These are phyloP conservation scores for Apiotrichum veenhuisii DNA, from an alignment of 1,284 basidiomycete species.

Conservation along the genomic window DNA sequence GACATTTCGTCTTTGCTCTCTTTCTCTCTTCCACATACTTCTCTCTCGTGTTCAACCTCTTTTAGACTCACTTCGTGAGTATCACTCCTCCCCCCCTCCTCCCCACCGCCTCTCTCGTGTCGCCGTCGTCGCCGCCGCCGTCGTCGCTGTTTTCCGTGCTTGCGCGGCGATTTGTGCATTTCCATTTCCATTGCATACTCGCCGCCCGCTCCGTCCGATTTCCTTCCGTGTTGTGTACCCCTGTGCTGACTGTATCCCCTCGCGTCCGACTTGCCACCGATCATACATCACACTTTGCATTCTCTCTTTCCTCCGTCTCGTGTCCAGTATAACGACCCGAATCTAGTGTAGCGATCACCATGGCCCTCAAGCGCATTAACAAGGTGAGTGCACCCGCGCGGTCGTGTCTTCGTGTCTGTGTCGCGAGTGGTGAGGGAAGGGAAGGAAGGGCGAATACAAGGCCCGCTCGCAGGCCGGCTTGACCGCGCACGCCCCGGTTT, in stretches of 20 bases:
- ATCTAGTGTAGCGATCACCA: constrained; percentile 43
- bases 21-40: neutral
- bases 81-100: neutral
- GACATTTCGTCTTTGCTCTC: neutral
- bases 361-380: constrained; percentile 99
- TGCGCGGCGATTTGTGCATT: no score
- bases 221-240: neutral
- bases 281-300: neutral
- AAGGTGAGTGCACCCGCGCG: constrained; percentile 61
- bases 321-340: neutral
- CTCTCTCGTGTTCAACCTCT: neutral
- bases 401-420: neutral
- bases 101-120: neutral
- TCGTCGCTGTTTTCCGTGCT: no score
- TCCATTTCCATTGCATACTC: no score
- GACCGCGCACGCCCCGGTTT: neutral
- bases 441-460: neutral
- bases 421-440: neutral
- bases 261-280: constrained; percentile 4
- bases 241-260: neutral
- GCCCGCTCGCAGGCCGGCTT: neutral
- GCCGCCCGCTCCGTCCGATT: no score
- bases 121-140: neutral
- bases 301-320: neutral
- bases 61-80: neutral